Conservation (phyloP, 495 filamentous ascomycete species). For the Terfezia boudieri region DNA sequence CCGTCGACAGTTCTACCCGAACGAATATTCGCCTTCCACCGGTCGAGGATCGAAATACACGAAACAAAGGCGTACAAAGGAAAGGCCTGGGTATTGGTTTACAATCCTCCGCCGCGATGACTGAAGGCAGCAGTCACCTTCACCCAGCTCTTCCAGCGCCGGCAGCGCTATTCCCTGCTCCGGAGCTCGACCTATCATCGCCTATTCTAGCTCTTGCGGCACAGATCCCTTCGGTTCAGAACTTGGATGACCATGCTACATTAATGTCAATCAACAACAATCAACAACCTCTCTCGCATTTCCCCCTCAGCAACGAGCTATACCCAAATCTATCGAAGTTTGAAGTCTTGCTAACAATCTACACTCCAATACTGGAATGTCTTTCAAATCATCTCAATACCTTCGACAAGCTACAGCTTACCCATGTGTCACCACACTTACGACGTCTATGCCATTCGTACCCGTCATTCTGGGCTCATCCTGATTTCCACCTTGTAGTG, state of each 20-base stretch:
- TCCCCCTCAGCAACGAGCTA: neutral
- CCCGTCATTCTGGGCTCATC: conserved; percentile 17
- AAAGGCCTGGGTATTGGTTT: too few species aligned
- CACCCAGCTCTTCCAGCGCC: too few species aligned
- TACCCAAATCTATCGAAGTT: conserved; percentile 11
- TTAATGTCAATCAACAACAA: neutral
- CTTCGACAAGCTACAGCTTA: conserved; percentile 11
- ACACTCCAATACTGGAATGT: conserved; percentile 18
- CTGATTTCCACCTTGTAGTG: conserved; percentile 16
- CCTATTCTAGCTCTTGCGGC: too few species aligned
- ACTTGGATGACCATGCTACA: neutral
- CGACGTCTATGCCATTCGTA: conserved; percentile 13
- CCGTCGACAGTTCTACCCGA: too few species aligned
- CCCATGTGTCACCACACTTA: conserved; percentile 14
- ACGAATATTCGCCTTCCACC: too few species aligned
- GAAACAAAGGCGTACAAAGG: too few species aligned
- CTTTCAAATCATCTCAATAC: conserved; percentile 18
- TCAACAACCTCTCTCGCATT: neutral
- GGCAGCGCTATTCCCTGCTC: too few species aligned
- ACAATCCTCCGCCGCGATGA: too few species aligned
- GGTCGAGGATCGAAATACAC: too few species aligned
- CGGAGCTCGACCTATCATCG: too few species aligned
- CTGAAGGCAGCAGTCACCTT: too few species aligned
- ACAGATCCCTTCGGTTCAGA: too few species aligned
- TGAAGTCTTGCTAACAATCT: conserved; percentile 17